phyloP scores from a whole-genome alignment of 2,329 filamentous ascomycete species.

The Mycosphaerella arachidis region DNA sequence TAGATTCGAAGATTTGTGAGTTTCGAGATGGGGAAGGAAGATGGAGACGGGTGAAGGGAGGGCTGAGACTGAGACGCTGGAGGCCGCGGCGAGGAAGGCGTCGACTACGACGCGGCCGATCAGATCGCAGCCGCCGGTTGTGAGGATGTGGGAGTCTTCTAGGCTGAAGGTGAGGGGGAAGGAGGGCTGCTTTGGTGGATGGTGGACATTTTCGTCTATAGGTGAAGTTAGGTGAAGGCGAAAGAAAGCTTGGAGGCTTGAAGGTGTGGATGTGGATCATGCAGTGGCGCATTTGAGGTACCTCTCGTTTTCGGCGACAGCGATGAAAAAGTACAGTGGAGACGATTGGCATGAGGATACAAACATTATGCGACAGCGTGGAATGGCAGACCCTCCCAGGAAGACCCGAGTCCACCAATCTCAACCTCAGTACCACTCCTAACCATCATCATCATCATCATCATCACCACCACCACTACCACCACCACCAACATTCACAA shows the following conservation, averaged over 20 bases:
- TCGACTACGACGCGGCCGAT: slow-evolving; percentile 39
- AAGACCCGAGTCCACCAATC: too few relatives aligned
- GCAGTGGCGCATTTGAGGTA: not conserved
- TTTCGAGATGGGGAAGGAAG: slow-evolving; percentile 4
- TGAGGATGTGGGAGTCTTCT: slow-evolving; percentile 36
- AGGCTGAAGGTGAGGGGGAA: slow-evolving; percentile 36
- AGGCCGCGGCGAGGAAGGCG: slow-evolving; percentile 42
- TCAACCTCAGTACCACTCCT: not conserved
- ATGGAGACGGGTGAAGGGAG: slow-evolving; percentile 4
- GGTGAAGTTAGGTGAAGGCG: not conserved
- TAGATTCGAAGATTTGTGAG: slow-evolving; percentile 11
- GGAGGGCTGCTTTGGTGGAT: not conserved
- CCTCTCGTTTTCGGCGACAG: not conserved
- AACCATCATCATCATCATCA: not conserved
- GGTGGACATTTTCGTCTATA: not conserved
- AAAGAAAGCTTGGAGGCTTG: not conserved
- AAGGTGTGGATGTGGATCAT: not conserved
- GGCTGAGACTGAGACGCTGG: slow-evolving; percentile 36
- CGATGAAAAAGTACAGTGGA: too few relatives aligned
- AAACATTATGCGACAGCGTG: too few relatives aligned
- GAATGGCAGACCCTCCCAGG: too few relatives aligned
- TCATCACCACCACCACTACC: not conserved
- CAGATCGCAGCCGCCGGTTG: slow-evolving; percentile 41
- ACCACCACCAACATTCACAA: not conserved
- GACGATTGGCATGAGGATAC: too few relatives aligned